Conservation (phyloP, 352 stramenopile species). For the Globisporangium echinulatum region DNA sequence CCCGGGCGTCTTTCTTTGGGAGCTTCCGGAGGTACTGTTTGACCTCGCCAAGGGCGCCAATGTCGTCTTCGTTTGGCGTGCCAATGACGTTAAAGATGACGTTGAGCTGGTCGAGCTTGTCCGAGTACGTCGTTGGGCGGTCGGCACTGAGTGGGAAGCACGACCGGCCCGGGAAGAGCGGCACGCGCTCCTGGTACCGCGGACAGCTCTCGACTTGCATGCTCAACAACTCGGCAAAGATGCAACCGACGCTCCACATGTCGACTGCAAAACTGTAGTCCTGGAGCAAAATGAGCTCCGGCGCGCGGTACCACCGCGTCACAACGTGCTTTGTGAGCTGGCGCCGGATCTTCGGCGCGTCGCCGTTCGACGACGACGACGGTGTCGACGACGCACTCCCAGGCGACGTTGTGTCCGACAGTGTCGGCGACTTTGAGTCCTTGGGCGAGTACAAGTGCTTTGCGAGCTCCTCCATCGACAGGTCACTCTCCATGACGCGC, state of each 20-base stretch:
- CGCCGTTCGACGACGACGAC: slow-evolving; percentile 31
- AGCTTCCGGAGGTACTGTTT: slow-evolving; percentile 86
- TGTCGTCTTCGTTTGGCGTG: slow-evolving; percentile 88
- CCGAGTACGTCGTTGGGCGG: slow-evolving; percentile 76
- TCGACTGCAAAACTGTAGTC: slow-evolving; percentile 97
- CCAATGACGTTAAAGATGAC: slow-evolving; percentile 96
- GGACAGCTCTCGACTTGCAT: slow-evolving; percentile 87
- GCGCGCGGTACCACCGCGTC: slow-evolving; percentile 96
- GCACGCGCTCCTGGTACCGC: slow-evolving; percentile 79
- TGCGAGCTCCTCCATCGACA: slow-evolving; percentile 69
- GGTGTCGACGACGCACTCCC: slow-evolving; percentile 62
- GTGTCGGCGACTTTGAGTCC: slow-evolving; percentile 70
- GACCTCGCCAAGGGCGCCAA: slow-evolving; percentile 70
- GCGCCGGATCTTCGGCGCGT: slow-evolving; percentile 68
- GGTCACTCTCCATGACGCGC: slow-evolving; percentile 70
- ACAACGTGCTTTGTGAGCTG: slow-evolving; percentile 98
- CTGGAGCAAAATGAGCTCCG: slow-evolving; percentile 96
- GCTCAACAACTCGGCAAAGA: slow-evolving; percentile 82
- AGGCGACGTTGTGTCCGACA: slow-evolving; percentile 59
- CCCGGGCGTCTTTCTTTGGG: slow-evolving; percentile 70
- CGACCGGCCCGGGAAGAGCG: slow-evolving; percentile 78
- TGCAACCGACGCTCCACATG: slow-evolving; percentile 98
- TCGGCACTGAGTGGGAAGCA: slow-evolving; percentile 83
- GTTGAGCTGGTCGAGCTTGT: slow-evolving; percentile 91
- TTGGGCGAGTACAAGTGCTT: slow-evolving; percentile 80